A percentile compares a stretch with the other conserved stretches of the same genome.
phyloP scores from a whole-genome alignment of 2,329 filamentous ascomycete species.

The Fusarium torulosum region DNA sequence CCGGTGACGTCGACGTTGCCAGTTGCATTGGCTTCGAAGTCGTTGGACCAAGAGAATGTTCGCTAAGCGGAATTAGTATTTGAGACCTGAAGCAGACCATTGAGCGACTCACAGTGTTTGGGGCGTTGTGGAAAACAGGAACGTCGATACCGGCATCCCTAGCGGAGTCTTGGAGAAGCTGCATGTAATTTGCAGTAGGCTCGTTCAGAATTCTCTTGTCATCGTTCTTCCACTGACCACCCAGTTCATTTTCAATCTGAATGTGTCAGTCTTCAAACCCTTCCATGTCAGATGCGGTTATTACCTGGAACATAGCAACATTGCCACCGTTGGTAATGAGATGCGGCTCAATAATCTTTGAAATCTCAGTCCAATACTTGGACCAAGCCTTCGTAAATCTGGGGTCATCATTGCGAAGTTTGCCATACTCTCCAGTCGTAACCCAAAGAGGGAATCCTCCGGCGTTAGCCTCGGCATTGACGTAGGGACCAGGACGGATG shows the following conservation, averaged over 20 bases:
- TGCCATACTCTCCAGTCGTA: conserved; percentile 70
- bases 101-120: conserved; percentile 63
- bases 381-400: conserved; percentile 66
- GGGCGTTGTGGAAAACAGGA: conserved; percentile 69
- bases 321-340: conserved; percentile 69
- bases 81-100: fast-evolving
- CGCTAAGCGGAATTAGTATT: conserved; percentile 43
- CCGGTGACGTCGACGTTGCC: conserved; percentile 68
- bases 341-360: conserved; percentile 63
- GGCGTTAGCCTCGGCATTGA: conserved; percentile 73
- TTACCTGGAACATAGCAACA: conserved; percentile 62
- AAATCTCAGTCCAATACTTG: conserved; percentile 65
- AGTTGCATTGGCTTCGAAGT: conserved; percentile 64
- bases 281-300: neutral
- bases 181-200: conserved; percentile 67
- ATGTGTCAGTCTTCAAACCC: neutral
- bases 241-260: conserved; percentile 67
- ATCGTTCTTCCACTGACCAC: conserved; percentile 58
- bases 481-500: conserved; percentile 68
- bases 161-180: conserved; percentile 65
- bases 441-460: conserved; percentile 73
- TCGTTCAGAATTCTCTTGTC: conserved; percentile 61
- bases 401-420: conserved; percentile 64
- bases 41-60: conserved; percentile 67
- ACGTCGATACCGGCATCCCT: conserved; percentile 69